Evolutionary conservation across 2,329 filamentous ascomycete species (phyloP).

Genomic region (Pochonia chlamydosporia): DNA sequence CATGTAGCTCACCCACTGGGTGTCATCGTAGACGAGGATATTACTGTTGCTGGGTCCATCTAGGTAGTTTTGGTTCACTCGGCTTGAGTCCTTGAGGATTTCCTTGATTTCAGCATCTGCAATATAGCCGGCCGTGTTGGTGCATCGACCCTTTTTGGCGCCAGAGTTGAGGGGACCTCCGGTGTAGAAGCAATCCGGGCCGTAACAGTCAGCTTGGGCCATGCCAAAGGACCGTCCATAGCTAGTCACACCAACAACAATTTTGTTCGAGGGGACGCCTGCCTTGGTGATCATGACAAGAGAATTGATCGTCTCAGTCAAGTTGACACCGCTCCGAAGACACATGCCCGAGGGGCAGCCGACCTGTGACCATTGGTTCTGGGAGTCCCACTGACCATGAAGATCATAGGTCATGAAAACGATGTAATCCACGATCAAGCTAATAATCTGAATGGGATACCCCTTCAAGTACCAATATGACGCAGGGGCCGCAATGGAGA

Average conservation of each 20-base stretch:
- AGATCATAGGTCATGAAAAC: constrained; percentile 29
- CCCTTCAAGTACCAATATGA: constrained; percentile 33
- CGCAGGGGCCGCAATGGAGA: constrained; percentile 31
- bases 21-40: constrained; percentile 15
- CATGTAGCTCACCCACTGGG: constrained; percentile 17
- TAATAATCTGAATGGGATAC: constrained; percentile 28
- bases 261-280: constrained; percentile 20
- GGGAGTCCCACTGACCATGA: constrained; percentile 24
- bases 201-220: constrained; percentile 15
- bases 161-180: constrained; percentile 14
- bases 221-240: constrained; percentile 27
- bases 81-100: constrained; percentile 13
- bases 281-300: constrained; percentile 31
- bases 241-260: constrained; percentile 24
- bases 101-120: constrained; percentile 23
- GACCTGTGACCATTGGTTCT: constrained; percentile 19
- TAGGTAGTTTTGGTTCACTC: constrained; percentile 9
- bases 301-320: constrained; percentile 26
- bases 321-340: constrained; percentile 28
- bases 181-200: constrained; percentile 14
- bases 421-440: constrained; percentile 21
- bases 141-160: constrained; percentile 20
- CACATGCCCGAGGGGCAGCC: constrained; percentile 26
- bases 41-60: constrained; percentile 11
- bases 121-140: constrained; percentile 22